Conservation (phyloP, 2,329 filamentous ascomycete species). For the Microdochium trichocladiopsis region DNA sequence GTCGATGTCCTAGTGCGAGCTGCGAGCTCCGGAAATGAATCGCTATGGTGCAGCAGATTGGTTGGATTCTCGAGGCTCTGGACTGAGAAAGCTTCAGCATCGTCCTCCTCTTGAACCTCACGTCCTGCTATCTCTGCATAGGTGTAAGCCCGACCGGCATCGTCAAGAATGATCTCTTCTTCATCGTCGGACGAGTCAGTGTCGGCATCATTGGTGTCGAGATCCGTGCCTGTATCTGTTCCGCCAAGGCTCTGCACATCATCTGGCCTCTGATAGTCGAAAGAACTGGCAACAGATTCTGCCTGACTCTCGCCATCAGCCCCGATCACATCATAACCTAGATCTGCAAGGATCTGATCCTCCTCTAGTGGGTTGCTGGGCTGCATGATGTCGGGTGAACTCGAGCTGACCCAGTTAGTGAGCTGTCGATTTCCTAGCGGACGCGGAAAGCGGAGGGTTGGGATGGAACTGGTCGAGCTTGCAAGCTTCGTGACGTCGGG, state of each 20-base stretch:
- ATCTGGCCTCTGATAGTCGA: constrained; percentile 39
- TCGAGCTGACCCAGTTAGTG: constrained; percentile 53
- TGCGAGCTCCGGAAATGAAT: constrained; percentile 4
- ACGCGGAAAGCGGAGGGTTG: constrained; percentile 47
- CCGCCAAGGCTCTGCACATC: constrained; percentile 41
- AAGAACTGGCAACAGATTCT: constrained; percentile 39
- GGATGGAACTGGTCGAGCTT: constrained; percentile 28
- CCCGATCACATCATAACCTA: constrained; percentile 49
- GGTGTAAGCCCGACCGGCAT: background rate
- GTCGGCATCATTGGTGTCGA: constrained; percentile 35
- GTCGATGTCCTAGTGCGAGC: background rate
- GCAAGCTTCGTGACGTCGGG: constrained; percentile 5
- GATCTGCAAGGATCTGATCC: constrained; percentile 45
- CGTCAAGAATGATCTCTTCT: constrained; percentile 11
- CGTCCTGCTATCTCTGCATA: background rate
- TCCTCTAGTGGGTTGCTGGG: constrained; percentile 33
- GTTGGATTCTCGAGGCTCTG: constrained; percentile 23
- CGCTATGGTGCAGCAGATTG: constrained; percentile 16
- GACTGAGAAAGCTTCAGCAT: constrained; percentile 17
- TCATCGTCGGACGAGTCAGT: constrained; percentile 34
- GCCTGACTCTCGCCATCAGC: constrained; percentile 47
- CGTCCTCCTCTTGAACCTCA: constrained; percentile 6
- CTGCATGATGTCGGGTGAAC: constrained; percentile 50
- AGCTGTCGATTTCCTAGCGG: constrained; percentile 48
- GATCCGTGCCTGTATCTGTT: constrained; percentile 35